Percentiles rank a stretch among this genome's conserved stretches.
These are phyloP conservation scores for Clavispora phyllophila DNA, from an alignment of 805 yeast genomes.

Conservation along the genomic window DNA sequence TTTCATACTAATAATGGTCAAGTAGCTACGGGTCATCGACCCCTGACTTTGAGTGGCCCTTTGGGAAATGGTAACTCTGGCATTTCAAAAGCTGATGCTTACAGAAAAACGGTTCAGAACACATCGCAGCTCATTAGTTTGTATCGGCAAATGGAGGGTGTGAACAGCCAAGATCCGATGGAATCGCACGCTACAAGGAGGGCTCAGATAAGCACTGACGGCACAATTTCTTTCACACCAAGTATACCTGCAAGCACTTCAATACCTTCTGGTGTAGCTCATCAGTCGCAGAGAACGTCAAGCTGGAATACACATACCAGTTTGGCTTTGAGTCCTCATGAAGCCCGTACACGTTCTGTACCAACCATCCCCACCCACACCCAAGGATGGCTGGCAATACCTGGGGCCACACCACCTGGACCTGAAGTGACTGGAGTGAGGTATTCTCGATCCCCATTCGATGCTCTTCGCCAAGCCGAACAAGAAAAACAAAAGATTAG, in stretches of 20 bases:
- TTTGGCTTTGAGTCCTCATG: background rate
- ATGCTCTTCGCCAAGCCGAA: slow-evolving; percentile 1
- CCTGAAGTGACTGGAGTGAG: background rate
- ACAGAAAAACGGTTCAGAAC: background rate
- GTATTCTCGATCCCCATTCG: slow-evolving; percentile 19
- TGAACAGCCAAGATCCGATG: background rate
- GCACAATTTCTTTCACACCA: background rate
- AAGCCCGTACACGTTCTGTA: background rate
- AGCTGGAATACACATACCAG: background rate
- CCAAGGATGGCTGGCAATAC: background rate
- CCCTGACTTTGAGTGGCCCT: background rate
- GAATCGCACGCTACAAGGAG: background rate
- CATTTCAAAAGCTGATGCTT: background rate
- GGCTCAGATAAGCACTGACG: slow-evolving; percentile 1
- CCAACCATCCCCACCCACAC: background rate
- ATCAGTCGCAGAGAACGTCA: background rate
- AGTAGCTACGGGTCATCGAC: no score
- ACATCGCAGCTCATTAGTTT: background rate
- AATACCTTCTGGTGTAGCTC: background rate
- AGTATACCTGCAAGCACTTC: background rate
- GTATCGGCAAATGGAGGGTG: background rate
- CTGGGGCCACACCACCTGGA: background rate
- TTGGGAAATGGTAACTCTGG: background rate
- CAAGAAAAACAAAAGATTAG: slow-evolving; percentile 13
- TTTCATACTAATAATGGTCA: no score